A percentile compares a stretch with the other conserved stretches of the same genome.
phyloP scores from a whole-genome alignment of 1,284 basidiomycete genomes.

The Ganoderma sp. region DNA sequence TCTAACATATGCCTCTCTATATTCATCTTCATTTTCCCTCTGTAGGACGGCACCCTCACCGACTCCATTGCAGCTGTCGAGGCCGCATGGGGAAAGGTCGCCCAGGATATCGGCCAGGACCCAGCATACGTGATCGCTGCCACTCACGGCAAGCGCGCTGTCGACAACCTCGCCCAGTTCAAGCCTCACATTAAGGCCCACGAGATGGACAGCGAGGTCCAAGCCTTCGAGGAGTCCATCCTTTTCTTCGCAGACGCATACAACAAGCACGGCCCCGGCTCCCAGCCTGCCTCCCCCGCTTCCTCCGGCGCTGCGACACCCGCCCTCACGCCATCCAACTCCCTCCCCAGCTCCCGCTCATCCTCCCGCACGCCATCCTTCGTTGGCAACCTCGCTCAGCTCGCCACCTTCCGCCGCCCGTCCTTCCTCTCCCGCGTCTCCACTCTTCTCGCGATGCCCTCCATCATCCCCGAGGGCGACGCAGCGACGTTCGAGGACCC shows the following conservation, averaged over 20 bases:
- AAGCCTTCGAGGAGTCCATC: slow-evolving; percentile 72
- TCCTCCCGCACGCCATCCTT: slow-evolving; percentile 48
- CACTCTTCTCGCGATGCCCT: slow-evolving; percentile 51
- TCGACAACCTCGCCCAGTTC: slow-evolving; percentile 54
- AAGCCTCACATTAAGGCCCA: slow-evolving; percentile 52
- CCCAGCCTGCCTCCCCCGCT: slow-evolving; percentile 38
- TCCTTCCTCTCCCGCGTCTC: slow-evolving; percentile 57
- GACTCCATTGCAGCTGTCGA: slow-evolving; percentile 81
- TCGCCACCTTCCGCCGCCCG: slow-evolving; percentile 48
- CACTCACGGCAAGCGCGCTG: slow-evolving; percentile 76
- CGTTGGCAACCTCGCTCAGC: slow-evolving; percentile 40
- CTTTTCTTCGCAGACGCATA: slow-evolving; percentile 77
- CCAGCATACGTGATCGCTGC: slow-evolving; percentile 69
- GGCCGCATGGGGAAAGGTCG: slow-evolving; percentile 80
- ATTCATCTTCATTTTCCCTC: neutral
- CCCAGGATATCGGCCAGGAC: slow-evolving; percentile 70
- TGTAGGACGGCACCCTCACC: slow-evolving; percentile 73
- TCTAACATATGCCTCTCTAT: neutral
- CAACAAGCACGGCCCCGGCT: slow-evolving; percentile 50
- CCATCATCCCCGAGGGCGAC: slow-evolving; percentile 46
- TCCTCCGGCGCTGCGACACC: slow-evolving; percentile 34
- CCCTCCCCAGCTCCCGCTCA: slow-evolving; percentile 50
- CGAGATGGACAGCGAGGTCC: slow-evolving; percentile 73
- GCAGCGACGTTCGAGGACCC: slow-evolving; percentile 45
- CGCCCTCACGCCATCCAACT: slow-evolving; percentile 46